Evolutionary conservation across 2,329 filamentous ascomycete genomes (phyloP).

Genomic region (Cytospora piceicola): DNA sequence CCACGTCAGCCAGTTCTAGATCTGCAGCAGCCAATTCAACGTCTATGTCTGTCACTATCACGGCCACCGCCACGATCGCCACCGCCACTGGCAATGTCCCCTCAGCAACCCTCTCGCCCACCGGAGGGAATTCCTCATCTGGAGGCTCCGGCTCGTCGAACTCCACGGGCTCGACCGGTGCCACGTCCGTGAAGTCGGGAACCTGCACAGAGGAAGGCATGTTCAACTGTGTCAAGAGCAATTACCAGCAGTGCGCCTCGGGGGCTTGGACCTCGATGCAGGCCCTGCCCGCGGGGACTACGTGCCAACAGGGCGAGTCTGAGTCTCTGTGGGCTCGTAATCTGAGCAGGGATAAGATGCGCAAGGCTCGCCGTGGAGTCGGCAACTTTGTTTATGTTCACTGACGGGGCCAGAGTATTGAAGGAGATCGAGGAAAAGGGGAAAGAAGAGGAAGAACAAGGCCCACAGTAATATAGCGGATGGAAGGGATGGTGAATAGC

Average conservation of each 20-base stretch:
- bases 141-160: conserved; percentile 8
- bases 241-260: conserved; percentile 42
- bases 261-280: conserved; percentile 39
- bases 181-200: conserved; percentile 36
- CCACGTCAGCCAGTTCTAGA: background rate
- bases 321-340: conserved; percentile 25
- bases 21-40: conserved; percentile 10
- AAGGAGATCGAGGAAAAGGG: too few species aligned
- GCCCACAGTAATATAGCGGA: background rate
- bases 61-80: background rate
- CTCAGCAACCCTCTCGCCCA: conserved; percentile 13
- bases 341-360: background rate
- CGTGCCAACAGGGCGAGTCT: conserved; percentile 36
- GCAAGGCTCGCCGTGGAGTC: conserved; percentile 17
- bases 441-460: too few species aligned
- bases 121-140: conserved; percentile 21
- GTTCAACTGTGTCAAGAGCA: conserved; percentile 42
- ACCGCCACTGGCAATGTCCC: conserved; percentile 17
- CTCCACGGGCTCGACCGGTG: conserved; percentile 9
- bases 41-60: conserved; percentile 3
- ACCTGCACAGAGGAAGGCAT: conserved; percentile 39
- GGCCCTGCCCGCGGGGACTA: conserved; percentile 38
- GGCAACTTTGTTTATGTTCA: background rate
- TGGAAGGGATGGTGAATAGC: background rate
- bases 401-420: background rate